Evolutionary conservation across 306 rosid genomes (phyloP).

Genomic region (Phaseolus lunatus): DNA sequence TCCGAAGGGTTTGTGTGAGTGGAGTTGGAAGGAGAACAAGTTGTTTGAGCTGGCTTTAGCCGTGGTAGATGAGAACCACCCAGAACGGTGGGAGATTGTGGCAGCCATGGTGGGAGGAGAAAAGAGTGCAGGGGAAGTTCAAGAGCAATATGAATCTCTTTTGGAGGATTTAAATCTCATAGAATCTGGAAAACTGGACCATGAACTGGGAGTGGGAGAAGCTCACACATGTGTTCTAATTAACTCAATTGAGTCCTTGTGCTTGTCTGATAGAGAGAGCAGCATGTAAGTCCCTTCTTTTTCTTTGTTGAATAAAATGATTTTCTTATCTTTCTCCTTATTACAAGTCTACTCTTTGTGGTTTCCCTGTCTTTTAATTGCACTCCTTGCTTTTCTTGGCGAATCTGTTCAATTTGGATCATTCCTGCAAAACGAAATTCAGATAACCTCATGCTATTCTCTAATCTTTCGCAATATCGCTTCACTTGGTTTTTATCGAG

Average conservation of each 20-base stretch:
- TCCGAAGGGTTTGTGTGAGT: conserved; percentile 53
- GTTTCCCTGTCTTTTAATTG: neutral
- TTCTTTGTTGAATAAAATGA: conserved; percentile 3
- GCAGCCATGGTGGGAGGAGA: conserved; percentile 74
- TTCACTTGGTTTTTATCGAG: neutral
- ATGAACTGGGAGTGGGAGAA: conserved; percentile 48
- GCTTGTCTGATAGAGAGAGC: conserved; percentile 46
- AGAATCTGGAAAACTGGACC: conserved; percentile 74
- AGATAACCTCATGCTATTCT: neutral
- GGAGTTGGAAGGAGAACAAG: conserved; percentile 93
- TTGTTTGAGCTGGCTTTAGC: conserved; percentile 81
- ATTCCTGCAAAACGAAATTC: conserved; percentile 4
- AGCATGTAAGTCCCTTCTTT: conserved; percentile 37
- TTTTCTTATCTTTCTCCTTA: neutral
- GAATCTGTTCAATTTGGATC: neutral
- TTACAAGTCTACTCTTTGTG: neutral
- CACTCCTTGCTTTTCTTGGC: neutral
- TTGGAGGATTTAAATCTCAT: conserved; percentile 78
- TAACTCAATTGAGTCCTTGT: conserved; percentile 40
- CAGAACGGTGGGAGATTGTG: conserved; percentile 67
- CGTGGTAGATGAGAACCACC: conserved; percentile 71
- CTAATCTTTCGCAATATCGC: neutral
- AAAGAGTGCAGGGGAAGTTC: conserved; percentile 70
- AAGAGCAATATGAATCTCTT: conserved; percentile 63
- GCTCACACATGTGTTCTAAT: conserved; percentile 45